Evolutionary conservation across 2,329 filamentous ascomycete genomes (phyloP), one percentile per base, ranked within the genome.

Genomic region (Phoma sp.): DNA sequence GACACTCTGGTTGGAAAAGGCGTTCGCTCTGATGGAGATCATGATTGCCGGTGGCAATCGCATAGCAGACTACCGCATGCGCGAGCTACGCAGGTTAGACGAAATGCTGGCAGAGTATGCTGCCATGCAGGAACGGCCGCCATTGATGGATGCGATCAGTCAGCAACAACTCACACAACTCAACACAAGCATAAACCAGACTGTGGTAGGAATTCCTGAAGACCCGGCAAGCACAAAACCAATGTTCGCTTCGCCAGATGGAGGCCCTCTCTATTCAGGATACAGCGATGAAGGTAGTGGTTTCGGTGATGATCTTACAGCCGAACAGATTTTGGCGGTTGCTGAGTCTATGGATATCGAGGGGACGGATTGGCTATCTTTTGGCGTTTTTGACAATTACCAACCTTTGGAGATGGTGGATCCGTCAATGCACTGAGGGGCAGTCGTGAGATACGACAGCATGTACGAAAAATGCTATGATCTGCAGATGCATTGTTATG

Each of bases 291-390:
- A 65, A 36, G 57, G 66, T n/a, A 64, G 64, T 47, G 65, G 61
- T 3, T 65, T 68, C 25, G 72, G 73, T 17, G 68, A 74, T 15
- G 76, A 75, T 29, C 62, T 81, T 11, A 80, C 78, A 0, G 76
- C 77, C 2, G 77, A 75, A 2, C 78, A 81, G 43, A 79, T 82
- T 32, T 74, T 81, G 56, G 78, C 78, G 3, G 74, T 81, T 54
- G 78, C 79, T 0, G 77, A 81, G 38, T 80, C 78, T 11, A 81
- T 82, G 49, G 80, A 78, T 58, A 42, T 64, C 11, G 64, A 60
- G 11, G 76, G 79, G 26, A 77, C 77, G 2, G 78, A 81, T 32
- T 81, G 79, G 77, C 68, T 81, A 29, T 79, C 76, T 0, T 78
- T 80, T 46, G 76, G 76, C 0, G 76, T 81, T 49, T 71, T 78